phyloP scores from a whole-genome alignment of 2,329 filamentous ascomycete species.

The Cordyceps cateniannulata region DNA sequence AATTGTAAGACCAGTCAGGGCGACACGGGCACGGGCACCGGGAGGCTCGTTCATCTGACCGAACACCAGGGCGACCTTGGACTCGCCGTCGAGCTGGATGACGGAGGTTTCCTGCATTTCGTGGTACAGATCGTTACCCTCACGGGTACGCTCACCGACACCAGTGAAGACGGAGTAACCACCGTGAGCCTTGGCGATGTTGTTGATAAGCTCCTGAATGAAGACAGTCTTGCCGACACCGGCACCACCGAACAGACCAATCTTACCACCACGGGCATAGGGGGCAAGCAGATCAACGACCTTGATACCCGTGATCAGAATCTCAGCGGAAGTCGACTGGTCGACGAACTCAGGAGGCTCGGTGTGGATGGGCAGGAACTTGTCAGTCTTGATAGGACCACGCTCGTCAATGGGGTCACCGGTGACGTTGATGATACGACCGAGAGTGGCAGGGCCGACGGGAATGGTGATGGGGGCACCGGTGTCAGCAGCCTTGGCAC shows the following conservation, averaged over 20 bases:
- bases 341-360: constrained; percentile 89
- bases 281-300: constrained; percentile 98
- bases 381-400: constrained; percentile 91
- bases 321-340: constrained; percentile 92
- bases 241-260: constrained; percentile 99
- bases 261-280: constrained; percentile 99
- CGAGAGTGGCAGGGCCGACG: constrained; percentile 87
- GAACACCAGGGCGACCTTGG: constrained; percentile 98
- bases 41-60: constrained; percentile 99
- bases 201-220: constrained; percentile 99
- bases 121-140: constrained; percentile 99
- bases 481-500: constrained; percentile 77
- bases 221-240: constrained; percentile 99
- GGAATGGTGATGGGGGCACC: constrained; percentile 94
- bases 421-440: constrained; percentile 99
- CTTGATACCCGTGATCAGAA: constrained; percentile 99
- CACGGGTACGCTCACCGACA: constrained; percentile 99
- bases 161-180: constrained; percentile 99
- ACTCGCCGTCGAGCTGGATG: constrained; percentile 98
- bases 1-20: constrained; percentile 79
- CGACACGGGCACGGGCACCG: constrained; percentile 98
- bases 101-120: constrained; percentile 99
- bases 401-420: constrained; percentile 99
- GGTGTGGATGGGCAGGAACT: constrained; percentile 85
- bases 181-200: constrained; percentile 99